Percentiles rank a stretch among this genome's conserved stretches.
phyloP scores from a whole-genome alignment of 805 yeast genomes.

The Maudiozyma serrabonitensis region DNA sequence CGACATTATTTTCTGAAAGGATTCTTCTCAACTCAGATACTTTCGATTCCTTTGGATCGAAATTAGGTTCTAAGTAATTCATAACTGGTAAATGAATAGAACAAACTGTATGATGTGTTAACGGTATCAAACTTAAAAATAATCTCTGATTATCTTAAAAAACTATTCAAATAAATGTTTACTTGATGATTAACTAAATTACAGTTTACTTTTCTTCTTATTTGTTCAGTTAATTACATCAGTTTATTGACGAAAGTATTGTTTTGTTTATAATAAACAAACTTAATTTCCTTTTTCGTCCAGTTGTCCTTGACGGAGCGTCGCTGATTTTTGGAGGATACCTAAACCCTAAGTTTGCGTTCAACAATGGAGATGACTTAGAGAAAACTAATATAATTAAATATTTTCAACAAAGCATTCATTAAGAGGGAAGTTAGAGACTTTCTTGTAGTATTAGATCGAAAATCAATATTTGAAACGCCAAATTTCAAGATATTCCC shows the following conservation, averaged over 20 bases:
- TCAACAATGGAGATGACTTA: too few species aligned
- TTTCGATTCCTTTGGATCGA: constrained; percentile 55
- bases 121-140: background rate
- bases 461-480: too few species aligned
- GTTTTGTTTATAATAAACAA: background rate
- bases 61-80: constrained; percentile 32
- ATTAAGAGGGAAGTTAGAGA: too few species aligned
- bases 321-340: background rate
- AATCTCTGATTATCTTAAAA: background rate
- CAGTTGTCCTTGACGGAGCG: background rate
- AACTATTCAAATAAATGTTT: background rate
- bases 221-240: background rate
- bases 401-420: too few species aligned
- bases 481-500: too few species aligned
- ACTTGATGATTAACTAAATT: background rate
- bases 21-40: constrained; percentile 62
- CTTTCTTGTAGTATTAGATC: too few species aligned
- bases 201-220: background rate
- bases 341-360: too few species aligned
- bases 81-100: background rate
- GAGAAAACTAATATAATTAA: too few species aligned
- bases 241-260: background rate
- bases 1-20: constrained; percentile 47
- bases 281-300: background rate
- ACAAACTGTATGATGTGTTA: background rate